Percentiles rank a stretch among this genome's conserved stretches.
Conservation (phyloP, 2,329 filamentous ascomycete species). For the Monosporascus cannonballus region DNA sequence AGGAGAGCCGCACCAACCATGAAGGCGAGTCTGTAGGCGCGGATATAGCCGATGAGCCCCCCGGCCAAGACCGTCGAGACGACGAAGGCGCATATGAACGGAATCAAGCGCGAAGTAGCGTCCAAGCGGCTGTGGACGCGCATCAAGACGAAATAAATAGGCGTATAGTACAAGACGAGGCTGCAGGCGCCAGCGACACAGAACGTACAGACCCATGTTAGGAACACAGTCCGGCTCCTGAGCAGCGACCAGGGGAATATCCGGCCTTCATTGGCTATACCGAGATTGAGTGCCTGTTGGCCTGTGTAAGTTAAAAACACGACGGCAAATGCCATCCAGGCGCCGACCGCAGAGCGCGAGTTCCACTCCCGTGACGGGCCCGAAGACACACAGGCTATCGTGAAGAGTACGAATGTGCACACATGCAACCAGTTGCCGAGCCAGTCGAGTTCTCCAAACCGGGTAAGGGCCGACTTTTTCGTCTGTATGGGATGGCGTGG, state of each 20-base stretch:
- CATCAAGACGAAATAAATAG: conserved; percentile 48
- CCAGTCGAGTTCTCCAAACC: conserved; percentile 24
- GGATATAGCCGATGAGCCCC: conserved; percentile 28
- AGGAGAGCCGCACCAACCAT: conserved; percentile 20
- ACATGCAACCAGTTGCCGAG: conserved; percentile 24
- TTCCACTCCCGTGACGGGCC: conserved; percentile 45
- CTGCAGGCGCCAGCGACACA: conserved; percentile 31
- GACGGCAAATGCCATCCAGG: conserved; percentile 41
- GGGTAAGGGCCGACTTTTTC: conserved; percentile 6
- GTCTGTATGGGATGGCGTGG: conserved; percentile 28
- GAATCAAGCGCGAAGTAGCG: conserved; percentile 36
- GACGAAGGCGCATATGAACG: conserved; percentile 40
- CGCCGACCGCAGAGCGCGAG: conserved; percentile 34
- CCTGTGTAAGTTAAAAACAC: conserved; percentile 36
- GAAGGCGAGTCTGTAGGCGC: conserved; percentile 31
- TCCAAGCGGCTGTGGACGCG: conserved; percentile 33
- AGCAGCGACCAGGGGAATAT: conserved; percentile 38
- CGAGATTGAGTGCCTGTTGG: conserved; percentile 39
- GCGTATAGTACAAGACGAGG: conserved; percentile 45
- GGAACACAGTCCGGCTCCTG: conserved; percentile 27
- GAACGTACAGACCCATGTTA: conserved; percentile 36
- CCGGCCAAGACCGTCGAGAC: conserved; percentile 50
- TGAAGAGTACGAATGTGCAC: conserved; percentile 30
- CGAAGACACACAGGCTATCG: conserved; percentile 44
- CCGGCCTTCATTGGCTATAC: conserved; percentile 36